Conservation (phyloP, 2,329 filamentous ascomycete species). For the Podosphaera xanthii region DNA sequence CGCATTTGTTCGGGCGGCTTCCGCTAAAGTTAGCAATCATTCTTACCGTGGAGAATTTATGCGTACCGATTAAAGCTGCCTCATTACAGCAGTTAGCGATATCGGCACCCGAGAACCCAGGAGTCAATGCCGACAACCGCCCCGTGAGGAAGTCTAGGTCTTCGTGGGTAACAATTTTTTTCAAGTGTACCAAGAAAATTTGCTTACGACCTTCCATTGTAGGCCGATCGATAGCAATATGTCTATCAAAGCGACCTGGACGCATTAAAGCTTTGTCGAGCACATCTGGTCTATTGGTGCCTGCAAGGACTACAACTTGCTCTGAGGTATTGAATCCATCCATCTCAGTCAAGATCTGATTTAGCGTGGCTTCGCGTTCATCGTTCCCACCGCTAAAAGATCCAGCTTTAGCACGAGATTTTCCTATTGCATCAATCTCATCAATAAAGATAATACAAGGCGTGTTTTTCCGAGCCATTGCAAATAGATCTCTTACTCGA, state of each 20-base stretch:
- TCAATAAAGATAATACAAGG: conserved; percentile 99
- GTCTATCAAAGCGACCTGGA: conserved; percentile 87
- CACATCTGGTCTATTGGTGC: conserved; percentile 87
- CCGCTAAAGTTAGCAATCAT: conserved; percentile 19
- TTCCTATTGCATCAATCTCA: conserved; percentile 94
- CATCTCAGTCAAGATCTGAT: conserved; percentile 98
- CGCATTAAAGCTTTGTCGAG: conserved; percentile 91
- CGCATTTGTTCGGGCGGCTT: conserved; percentile 66
- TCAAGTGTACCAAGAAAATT: conserved; percentile 85
- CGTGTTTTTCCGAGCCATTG: conserved; percentile 82
- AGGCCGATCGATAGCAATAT: conserved; percentile 83
- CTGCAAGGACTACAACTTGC: conserved; percentile 87
- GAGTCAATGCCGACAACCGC: conserved; percentile 74
- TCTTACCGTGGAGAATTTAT: background rate
- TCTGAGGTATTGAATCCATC: conserved; percentile 95
- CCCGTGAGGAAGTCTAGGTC: conserved; percentile 74
- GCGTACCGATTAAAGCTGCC: conserved; percentile 77
- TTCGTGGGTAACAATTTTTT: conserved; percentile 84
- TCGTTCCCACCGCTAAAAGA: conserved; percentile 76
- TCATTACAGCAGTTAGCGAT: conserved; percentile 98
- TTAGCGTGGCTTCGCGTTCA: conserved; percentile 87
- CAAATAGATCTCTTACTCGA: conserved; percentile 81
- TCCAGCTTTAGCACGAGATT: conserved; percentile 61
- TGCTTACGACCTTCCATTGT: conserved; percentile 94
- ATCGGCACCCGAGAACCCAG: conserved; percentile 90